Base-by-base conservation (phyloP, 2,329 filamentous ascomycete genomes). In the Bimuria novae-zelandiae region DNA sequence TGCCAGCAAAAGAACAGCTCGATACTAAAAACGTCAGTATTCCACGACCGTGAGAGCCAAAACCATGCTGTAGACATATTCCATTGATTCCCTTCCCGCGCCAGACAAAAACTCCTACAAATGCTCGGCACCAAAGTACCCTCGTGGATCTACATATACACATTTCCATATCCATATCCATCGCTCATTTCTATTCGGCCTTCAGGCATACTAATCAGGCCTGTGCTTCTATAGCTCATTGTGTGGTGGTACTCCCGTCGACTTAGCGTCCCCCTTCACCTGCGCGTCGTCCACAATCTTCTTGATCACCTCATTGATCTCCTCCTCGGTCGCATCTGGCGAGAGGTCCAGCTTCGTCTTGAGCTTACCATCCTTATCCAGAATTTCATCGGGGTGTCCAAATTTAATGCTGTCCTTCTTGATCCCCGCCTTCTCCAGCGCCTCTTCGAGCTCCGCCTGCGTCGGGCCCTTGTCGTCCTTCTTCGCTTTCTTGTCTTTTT, bases 271-370 rank as follows among this genome's bases (percentile, higher is more conserved):
- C 52, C 27, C 41, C 17, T 52, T 62, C 32, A 57, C 52, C 32
- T 25, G 19, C 43, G 22, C 30, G 17, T 25, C 30, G 11, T 46
- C 43, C 21, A 36, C 22, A 25, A 46, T 16, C 22, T 56, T 80
- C 32, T 84, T 81, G 59, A 79, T 80, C 11, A 78, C 76, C 35
- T 75, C 77, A 19, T 81, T 78, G 56, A 77, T 76, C 40, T 75
- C 76, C 53, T 71, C 75, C 55, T 76, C 75, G 11, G 65, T 76
- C 4, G 64, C 62, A 41, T 63, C 63, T 14, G 61, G 40, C 2
- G 33, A 48, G 1, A 71, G 45, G 39, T 70, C 59, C 14, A 71
- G 45, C 48, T 65, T 66, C 39, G 60, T 59, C 41, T 69, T 33
- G 35, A 61, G 58, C 25, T 52, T 51, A 1, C 66, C 66, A 52